These are phyloP conservation scores for Candida ipomoeae DNA, from an alignment of 805 yeast genomes.

Conservation along the genomic window DNA sequence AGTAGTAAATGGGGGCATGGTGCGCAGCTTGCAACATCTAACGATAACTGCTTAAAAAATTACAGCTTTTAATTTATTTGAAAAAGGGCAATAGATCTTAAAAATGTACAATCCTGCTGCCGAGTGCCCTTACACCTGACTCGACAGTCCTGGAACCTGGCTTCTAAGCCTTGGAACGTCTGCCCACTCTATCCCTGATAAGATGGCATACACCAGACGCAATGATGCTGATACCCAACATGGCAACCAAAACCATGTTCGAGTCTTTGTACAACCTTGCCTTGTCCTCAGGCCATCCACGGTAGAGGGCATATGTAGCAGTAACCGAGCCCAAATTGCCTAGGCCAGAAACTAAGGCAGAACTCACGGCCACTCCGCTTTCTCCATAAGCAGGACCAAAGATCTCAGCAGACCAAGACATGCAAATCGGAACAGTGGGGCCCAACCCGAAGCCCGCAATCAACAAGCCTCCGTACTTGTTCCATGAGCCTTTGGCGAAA, in stretches of 20 bases:
- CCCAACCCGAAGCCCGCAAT: conserved; percentile 86
- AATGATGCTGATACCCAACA: conserved; percentile 70
- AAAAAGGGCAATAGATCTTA: too few species aligned
- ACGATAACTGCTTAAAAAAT: background rate
- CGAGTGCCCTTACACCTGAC: background rate
- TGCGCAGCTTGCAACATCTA: background rate
- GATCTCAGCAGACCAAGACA: conserved; percentile 80
- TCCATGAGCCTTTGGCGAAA: conserved; percentile 70
- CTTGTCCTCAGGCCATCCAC: conserved; percentile 82
- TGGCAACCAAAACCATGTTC: conserved; percentile 79
- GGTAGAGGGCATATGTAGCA: conserved; percentile 79
- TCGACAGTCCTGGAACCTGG: background rate
- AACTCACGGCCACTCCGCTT: conserved; percentile 76
- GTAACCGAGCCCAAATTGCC: conserved; percentile 86
- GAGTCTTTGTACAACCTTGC: conserved; percentile 59
- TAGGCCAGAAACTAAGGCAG: conserved; percentile 80
- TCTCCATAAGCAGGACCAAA: conserved; percentile 71
- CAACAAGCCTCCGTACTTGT: conserved; percentile 71
- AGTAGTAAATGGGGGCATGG: background rate
- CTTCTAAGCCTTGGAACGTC: background rate
- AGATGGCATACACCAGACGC: conserved; percentile 33
- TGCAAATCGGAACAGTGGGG: conserved; percentile 83
- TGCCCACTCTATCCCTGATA: conserved; percentile 28
- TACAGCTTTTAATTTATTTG: background rate
- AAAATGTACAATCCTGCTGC: background rate